Evolutionary conservation across 169 alveolate species (phyloP).

Genomic region (Theileria equi): DNA sequence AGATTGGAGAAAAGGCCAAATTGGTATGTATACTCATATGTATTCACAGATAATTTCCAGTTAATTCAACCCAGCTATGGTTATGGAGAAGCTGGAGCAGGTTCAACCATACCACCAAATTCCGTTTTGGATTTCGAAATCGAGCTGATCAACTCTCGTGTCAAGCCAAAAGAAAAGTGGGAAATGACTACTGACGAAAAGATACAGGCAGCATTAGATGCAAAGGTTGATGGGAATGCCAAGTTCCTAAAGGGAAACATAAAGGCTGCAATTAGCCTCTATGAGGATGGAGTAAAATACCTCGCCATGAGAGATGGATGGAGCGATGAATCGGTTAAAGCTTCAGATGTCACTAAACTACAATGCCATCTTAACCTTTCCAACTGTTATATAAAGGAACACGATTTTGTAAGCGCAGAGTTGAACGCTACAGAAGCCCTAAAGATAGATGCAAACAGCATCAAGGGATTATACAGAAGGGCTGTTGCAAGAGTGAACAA

Average conservation of each 20-base stretch:
- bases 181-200: slow-evolving; percentile 78
- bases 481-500: slow-evolving; percentile 75
- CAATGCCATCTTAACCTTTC: slow-evolving; percentile 68
- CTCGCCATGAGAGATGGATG: slow-evolving; percentile 43
- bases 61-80: slow-evolving; percentile 71
- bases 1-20: slow-evolving; percentile 63
- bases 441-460: slow-evolving; percentile 64
- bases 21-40: slow-evolving; percentile 40
- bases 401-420: slow-evolving; percentile 71
- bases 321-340: slow-evolving; percentile 45
- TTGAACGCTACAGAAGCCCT: slow-evolving; percentile 75
- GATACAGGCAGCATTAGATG: slow-evolving; percentile 76
- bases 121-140: slow-evolving; percentile 78
- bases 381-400: slow-evolving; percentile 64
- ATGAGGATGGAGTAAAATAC: slow-evolving; percentile 68
- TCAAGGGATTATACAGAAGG: slow-evolving; percentile 74
- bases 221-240: slow-evolving; percentile 73
- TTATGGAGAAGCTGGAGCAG: slow-evolving; percentile 82
- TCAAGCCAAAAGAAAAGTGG: slow-evolving; percentile 67
- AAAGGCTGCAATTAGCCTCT: slow-evolving; percentile 70
- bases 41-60: slow-evolving; percentile 13
- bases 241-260: slow-evolving; percentile 63
- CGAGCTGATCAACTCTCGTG: slow-evolving; percentile 71
- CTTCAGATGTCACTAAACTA: slow-evolving; percentile 27
- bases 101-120: slow-evolving; percentile 77